phyloP scores from a whole-genome alignment of 768 basidiomycete species.

The Psilocybe azurescens region DNA sequence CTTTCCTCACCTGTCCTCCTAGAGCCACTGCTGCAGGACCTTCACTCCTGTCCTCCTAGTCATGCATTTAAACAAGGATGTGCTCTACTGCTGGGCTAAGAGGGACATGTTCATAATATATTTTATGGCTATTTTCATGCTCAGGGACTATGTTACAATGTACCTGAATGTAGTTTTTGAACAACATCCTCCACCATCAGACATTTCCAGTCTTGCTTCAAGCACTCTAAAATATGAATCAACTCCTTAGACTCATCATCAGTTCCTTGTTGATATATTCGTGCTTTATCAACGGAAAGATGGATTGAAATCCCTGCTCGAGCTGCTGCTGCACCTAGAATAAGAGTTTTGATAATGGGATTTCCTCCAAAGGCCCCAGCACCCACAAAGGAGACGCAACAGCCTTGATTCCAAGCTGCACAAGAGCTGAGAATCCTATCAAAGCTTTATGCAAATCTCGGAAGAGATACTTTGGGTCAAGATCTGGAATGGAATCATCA shows the following conservation, averaged over 20 bases:
- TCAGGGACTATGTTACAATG: no score
- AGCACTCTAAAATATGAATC: not conserved
- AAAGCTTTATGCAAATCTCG: conserved; percentile 36
- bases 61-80: not conserved
- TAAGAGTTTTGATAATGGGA: conserved; percentile 35
- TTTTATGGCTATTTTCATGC: no score
- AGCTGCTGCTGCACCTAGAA: conserved; percentile 32
- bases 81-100: conserved; percentile 56
- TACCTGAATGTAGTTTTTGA: not conserved
- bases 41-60: not conserved
- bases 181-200: conserved; percentile 2
- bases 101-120: conserved; percentile 31
- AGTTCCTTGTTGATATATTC: not conserved
- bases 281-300: conserved; percentile 28
- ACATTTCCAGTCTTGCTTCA: not conserved
- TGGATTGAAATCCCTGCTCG: conserved; percentile 29
- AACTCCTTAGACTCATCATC: conserved; percentile 1
- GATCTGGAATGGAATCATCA: conserved; percentile 23
- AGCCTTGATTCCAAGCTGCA: conserved; percentile 22
- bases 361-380: conserved; percentile 40
- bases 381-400: conserved; percentile 36
- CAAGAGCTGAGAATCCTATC: conserved; percentile 28
- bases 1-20: no score
- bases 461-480: conserved; percentile 27
- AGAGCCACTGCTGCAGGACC: no score